Percentiles rank a stretch among this genome's conserved stretches.
These are phyloP conservation scores for Penicillium parvum DNA, from an alignment of 495 filamentous ascomycete genomes.

Conservation along the genomic window DNA sequence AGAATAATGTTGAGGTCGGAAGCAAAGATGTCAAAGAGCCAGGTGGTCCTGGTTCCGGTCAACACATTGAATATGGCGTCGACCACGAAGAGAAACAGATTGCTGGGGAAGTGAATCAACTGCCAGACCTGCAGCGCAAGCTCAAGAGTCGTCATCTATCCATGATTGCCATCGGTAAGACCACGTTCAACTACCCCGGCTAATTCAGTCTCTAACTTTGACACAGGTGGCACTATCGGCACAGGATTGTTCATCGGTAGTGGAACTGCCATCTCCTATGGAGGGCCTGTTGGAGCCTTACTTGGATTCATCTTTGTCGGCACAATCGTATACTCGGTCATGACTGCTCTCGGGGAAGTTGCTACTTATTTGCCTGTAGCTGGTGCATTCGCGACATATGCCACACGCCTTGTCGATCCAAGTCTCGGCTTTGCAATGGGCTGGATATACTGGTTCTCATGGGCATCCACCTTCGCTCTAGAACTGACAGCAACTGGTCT, in stretches of 20 bases:
- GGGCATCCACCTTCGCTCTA: constrained; percentile 44
- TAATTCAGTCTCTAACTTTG: constrained; percentile 29
- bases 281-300: constrained; percentile 59
- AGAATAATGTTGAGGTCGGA: not conserved
- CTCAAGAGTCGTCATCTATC: constrained; percentile 38
- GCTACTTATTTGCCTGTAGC: constrained; percentile 65
- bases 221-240: constrained; percentile 61
- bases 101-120: constrained; percentile 4
- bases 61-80: constrained; percentile 5
- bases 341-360: constrained; percentile 58
- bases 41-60: not conserved
- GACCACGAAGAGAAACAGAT: constrained; percentile 14
- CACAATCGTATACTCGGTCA: constrained; percentile 49
- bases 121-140: constrained; percentile 38
- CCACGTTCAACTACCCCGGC: not conserved
- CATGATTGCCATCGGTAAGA: constrained; percentile 51
- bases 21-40: not conserved
- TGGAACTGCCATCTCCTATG: constrained; percentile 54
- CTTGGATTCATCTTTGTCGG: constrained; percentile 57
- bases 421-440: constrained; percentile 40
- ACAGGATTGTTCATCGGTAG: constrained; percentile 68
- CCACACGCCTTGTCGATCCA: constrained; percentile 60
- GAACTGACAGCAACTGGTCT: constrained; percentile 63
- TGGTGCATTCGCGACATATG: constrained; percentile 65
- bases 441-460: constrained; percentile 1